These are phyloP conservation scores for Apiospora phragmitis DNA, from an alignment of 2,329 filamentous ascomycete species.

Conservation along the genomic window DNA sequence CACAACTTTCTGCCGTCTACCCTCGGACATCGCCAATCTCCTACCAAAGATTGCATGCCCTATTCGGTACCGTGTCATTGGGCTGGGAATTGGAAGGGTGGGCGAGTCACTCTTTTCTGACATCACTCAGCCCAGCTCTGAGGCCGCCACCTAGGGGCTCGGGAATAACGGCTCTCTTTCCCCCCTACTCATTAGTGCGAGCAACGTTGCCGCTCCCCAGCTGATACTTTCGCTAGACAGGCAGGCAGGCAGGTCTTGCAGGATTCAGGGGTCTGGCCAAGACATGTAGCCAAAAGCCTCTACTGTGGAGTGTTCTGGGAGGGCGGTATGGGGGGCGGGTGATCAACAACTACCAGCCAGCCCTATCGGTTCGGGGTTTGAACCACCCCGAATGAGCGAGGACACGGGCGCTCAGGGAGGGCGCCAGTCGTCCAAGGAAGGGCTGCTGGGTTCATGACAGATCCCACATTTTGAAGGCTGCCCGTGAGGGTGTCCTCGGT, in stretches of 20 bases:
- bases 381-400: not conserved
- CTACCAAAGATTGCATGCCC: not conserved
- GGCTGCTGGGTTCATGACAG: not conserved
- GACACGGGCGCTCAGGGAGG: not conserved
- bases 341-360: not conserved
- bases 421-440: not conserved
- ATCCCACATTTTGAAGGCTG: not conserved
- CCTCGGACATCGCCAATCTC: not conserved
- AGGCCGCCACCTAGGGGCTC: not conserved
- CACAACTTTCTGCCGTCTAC: not conserved
- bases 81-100: not conserved
- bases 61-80: not conserved
- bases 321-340: not conserved
- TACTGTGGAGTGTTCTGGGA: not conserved
- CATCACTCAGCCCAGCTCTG: not conserved
- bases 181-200: not conserved
- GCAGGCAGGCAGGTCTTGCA: not conserved
- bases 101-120: not conserved
- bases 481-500: not conserved
- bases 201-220: not conserved
- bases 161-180: not conserved
- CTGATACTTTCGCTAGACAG: not conserved
- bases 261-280: not conserved
- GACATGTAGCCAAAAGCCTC: not conserved
- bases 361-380: not conserved